These are phyloP conservation scores for Durotheca rogersii DNA, from an alignment of 495 filamentous ascomycete species.

Conservation along the genomic window DNA sequence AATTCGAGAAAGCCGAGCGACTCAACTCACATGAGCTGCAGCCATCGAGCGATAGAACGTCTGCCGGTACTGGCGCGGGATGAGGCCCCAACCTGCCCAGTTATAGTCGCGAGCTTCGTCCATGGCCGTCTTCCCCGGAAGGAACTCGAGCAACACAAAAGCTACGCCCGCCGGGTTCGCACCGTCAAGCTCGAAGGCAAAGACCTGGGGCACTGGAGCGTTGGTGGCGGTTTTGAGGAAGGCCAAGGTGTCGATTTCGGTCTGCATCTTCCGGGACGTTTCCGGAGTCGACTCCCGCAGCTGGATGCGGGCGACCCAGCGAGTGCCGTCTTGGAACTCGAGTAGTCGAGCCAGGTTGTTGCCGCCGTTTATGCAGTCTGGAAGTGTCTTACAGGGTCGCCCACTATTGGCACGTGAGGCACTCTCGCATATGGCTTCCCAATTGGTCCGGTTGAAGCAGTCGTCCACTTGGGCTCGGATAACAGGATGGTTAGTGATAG, in stretches of 20 bases:
- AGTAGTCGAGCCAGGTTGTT: not conserved
- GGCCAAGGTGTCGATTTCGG: conserved; percentile 9
- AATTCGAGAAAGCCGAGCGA: not conserved
- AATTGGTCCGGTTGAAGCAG: no score
- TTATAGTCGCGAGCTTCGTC: conserved; percentile 17
- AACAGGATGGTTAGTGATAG: no score
- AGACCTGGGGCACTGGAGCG: conserved; percentile 21
- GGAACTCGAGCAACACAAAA: conserved; percentile 29
- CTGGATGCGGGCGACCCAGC: not conserved
- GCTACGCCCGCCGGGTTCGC: conserved; percentile 14
- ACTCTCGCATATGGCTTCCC: no score
- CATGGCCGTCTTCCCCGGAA: conserved; percentile 24
- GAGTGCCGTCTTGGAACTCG: not conserved
- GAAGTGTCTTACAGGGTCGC: no score
- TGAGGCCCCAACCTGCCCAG: conserved; percentile 9
- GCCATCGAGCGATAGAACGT: conserved; percentile 18
- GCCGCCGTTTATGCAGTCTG: no score
- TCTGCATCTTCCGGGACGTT: conserved; percentile 1
- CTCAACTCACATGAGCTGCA: not conserved
- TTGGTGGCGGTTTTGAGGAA: conserved; percentile 4
- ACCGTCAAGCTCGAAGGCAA: conserved; percentile 11
- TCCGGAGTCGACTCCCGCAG: not conserved
- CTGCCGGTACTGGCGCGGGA: not conserved
- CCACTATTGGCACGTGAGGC: no score
- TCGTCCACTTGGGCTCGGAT: no score